Evolutionary conservation across 768 basidiomycete species (phyloP), one percentile per base, ranked within the genome.

Genomic region (Suillus placidus): DNA sequence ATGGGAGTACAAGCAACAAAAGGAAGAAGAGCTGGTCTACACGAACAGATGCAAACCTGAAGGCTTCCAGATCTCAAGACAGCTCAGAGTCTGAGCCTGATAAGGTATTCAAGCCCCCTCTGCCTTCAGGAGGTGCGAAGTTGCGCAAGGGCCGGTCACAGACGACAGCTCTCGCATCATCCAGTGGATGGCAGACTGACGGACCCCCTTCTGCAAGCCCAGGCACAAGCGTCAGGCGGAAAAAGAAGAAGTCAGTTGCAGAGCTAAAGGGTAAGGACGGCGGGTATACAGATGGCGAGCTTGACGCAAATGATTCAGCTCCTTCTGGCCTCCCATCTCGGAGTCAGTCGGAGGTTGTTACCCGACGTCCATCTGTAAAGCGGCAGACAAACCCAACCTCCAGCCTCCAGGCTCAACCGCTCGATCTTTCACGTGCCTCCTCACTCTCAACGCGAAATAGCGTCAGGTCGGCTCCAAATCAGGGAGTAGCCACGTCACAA

Each of bases 201-300:
- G 51, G 64, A 23, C 64, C 62, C 13, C 47, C 42, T 51, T 49
- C 56, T 60, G 37, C 67, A 62, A n/a, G 56, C 60, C 62, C 61
- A 16, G 57, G 63, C 2, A 61, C 65, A 8, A 67, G 34, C 14
- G 35, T 49, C 37, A 71, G 61, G 16, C 71, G 60, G 2, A 64
- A 42, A 60, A 66, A 54, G 63, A 77, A 68, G 34, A 67, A 58
- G 9, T 73, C 71, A 4, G 68, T 77, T 51, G 71, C 74, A 0
- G 71, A 76, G 18, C 20, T 76, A 64, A 71, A 69, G 60, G 74
- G 76, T 10, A 64, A 55, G 14, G 71, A 74, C 9, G 72, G 70
- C 6, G 74, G 74, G 4, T 71, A 77, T 52, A 74, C 76, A 20
- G 74, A 76, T 60, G 72, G 71, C 0, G 76, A 76, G 34, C 40